Base-by-base conservation (phyloP, 2,329 filamentous ascomycete species). In the Diaporthe aspalathi region DNA sequence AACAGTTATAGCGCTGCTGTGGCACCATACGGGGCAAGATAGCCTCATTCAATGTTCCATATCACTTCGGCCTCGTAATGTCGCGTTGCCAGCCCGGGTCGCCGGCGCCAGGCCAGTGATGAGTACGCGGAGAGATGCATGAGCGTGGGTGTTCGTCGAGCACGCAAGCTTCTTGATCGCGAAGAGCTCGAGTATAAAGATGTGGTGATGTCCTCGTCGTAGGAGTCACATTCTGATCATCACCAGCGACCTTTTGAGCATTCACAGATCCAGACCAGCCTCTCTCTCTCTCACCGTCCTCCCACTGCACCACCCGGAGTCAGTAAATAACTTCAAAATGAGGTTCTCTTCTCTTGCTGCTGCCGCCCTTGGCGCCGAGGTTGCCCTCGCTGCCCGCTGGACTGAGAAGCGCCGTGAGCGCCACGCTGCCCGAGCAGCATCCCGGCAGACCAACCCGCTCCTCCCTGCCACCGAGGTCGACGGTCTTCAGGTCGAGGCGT, bases 391-490 rank as follows among this genome's bases (percentile, higher is more conserved):
- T 38, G 71, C 71, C 50, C 63, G 69, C 16, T 66, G 67, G 54
- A 73, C 71, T 16, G 63, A 71, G 65, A 57, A 66, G 57, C 71
- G 71, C 20, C 69, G 69, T 22, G 71, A 63, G 65, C 68, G 68
- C 14, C 60, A 73, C 57, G 71, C 69, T 40, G 68, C 56, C 14
- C 70, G 70, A 3, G 57, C 67, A 9, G 54, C 54, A 11, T 14
- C 29, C 17, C 67, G 70, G 8, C 38, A 68, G 29, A 47, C 35
- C 16, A 52, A 65, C 27, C 45, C 56, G 22, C 70, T 65, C 53
- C 70, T 73, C 9, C 72, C 72, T 52, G 50, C 72, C 20, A 72
- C 70, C 2, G 27, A 70, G 16, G 50, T 14, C 47, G 38, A 70
- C 5, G 72, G 70, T 40, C 22, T 67, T 22, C 40, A 68, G 45